Evolutionary conservation across 2,329 filamentous ascomycete species (phyloP), one percentile per base, ranked within the genome.

Genomic region (Juglanconis oblonga): DNA sequence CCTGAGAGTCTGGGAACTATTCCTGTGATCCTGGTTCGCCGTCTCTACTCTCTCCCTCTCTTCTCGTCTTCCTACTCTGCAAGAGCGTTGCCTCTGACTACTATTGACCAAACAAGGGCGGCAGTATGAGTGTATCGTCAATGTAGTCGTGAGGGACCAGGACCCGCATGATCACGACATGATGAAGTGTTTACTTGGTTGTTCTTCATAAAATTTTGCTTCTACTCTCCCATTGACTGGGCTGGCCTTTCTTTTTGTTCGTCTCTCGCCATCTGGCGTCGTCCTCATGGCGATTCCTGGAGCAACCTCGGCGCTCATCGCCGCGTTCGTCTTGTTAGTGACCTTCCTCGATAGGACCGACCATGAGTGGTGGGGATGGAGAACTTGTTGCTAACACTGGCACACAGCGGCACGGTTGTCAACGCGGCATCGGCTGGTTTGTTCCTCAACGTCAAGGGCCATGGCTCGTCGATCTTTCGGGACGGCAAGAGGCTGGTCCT

Each of bases 401-500:
- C 11, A 36, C 35, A 52, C 55, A 79, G 82, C 73, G 83, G 82
- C 64, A 77, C 82, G 63, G 75, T 85, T 58, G 76, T 83, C 66
- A 80, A 80, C 68, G 79, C 81, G 57, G 79, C 82, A 35, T 76
- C 77, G 53, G 75, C 74, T 49, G 76, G 77, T 54, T 72, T 79
- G 64, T 73, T 80, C 70, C 73, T 81, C 66, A 74, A 77, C 63
- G 65, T 74, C 64, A 80, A 74, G 68, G 77, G 78, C 65, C 75
- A 81, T 75, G 75, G 77, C 68, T 76, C 76, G 62, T 72, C 78
- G 45, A 71, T 83, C 62, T 76, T 82, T 69, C 77, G 80, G 72
- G 81, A 85, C 74, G 80, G 81, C 74, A 78, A 80, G 82, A 85
- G 83, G 83, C 83, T 86, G 82, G 82, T 79, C 82, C 83, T 86